These are phyloP conservation scores for Golubevia pallescens DNA, from an alignment of 1,284 basidiomycete species.

Conservation along the genomic window DNA sequence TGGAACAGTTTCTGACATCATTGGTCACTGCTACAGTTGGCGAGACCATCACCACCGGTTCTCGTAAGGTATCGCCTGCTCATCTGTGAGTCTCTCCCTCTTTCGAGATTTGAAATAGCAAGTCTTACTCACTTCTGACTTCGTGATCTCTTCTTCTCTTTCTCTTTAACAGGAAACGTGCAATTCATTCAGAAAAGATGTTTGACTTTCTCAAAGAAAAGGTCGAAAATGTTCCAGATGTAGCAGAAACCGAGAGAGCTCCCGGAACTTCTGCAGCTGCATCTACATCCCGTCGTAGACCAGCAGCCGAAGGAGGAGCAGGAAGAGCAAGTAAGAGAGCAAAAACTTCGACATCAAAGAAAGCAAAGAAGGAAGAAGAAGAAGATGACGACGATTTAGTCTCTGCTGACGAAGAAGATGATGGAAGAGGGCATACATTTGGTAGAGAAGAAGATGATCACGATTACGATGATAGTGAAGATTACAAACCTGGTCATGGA, in stretches of 20 bases:
- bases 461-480: not conserved
- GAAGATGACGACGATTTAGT: constrained; percentile 1
- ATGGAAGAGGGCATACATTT: no score
- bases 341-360: not conserved
- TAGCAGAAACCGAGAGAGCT: constrained; percentile 67
- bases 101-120: constrained; percentile 1
- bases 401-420: no score
- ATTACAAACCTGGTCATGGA: not conserved
- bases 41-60: constrained; percentile 79
- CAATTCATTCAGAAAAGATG: constrained; percentile 84
- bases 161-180: constrained; percentile 78
- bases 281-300: constrained; percentile 8
- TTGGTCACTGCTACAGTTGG: constrained; percentile 84
- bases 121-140: not conserved
- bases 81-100: constrained; percentile 77
- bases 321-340: constrained; percentile 71
- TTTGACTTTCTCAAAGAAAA: constrained; percentile 96
- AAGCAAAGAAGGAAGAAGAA: not conserved
- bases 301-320: constrained; percentile 63
- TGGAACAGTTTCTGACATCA: constrained; percentile 89
- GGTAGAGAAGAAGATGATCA: not conserved
- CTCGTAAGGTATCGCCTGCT: constrained; percentile 89
- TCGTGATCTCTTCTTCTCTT: constrained; percentile 8
- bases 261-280: constrained; percentile 1
- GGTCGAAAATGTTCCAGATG: constrained; percentile 87